Evolutionary conservation across 352 stramenopile genomes (phyloP), one percentile per base, ranked within the genome.

Genomic region (Globisporangium lucens): DNA sequence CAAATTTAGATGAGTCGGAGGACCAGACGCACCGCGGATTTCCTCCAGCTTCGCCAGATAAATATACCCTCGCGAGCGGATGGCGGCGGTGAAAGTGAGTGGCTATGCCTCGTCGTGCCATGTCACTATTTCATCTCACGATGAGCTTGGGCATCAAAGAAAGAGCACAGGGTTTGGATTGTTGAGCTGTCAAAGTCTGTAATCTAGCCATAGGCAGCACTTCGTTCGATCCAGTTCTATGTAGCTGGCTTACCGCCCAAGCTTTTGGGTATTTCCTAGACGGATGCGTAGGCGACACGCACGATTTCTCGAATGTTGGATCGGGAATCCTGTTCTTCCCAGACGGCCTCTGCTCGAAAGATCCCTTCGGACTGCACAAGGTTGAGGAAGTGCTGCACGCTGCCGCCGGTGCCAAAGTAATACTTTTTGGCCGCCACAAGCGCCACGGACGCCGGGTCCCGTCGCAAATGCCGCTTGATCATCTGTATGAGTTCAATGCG

Each of bases 301-400:
- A 95, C 77, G 64, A 95, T 94, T 66, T 89, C 83, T 29, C 88
- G 84, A 41, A 95, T 93, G 60, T 93, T 95, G 20, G 88, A 95
- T 24, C 80, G 72, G 38, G 71, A 79, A 64, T 95, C 82, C 57
- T 73, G 69, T 41, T 90, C 83, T 72, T 93, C 74, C 86, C 83
- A 92, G 12, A 95, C 82, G 22, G 79, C 73, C 47, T 86, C 62
- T 0, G 85, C 83, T 2, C 38, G 56, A n/a, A 95, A 83, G 12
- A 79, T 61, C 6, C 72, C 75, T 17, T 93, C 83, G 0, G 65
- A 51, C 7, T 68, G 36, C 29, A 94, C 82, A 47, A 94, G 55
- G 1, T 77, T 64, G 27, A 92, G 70, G 61, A 95, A 95, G 70
- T 94, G 82, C 73, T 95, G 84, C n/a, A 94, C 85, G 55, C 88